Conservation (phyloP, 305 asterid genomes). For the Fraxinus floribunda region DNA sequence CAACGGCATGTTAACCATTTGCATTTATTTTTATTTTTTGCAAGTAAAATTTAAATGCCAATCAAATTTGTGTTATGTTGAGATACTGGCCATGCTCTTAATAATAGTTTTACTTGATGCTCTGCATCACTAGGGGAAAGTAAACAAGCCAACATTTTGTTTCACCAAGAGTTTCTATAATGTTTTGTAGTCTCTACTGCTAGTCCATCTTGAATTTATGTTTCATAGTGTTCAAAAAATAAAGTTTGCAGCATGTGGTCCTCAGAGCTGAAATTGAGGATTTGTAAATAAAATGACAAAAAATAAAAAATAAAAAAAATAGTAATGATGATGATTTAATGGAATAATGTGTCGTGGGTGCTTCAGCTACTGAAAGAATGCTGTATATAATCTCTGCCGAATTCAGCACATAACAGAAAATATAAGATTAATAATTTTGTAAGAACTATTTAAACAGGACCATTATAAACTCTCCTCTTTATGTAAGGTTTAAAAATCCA, state of each 20-base stretch:
- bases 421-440: neutral
- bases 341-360: neutral
- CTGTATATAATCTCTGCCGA: neutral
- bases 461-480: neutral
- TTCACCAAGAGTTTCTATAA: neutral
- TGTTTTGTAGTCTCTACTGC: constrained; percentile 1
- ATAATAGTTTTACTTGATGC: neutral
- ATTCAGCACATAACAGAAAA: neutral
- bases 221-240: neutral
- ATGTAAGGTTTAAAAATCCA: neutral
- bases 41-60: too few relatives aligned
- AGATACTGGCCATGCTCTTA: neutral
- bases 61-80: neutral
- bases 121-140: neutral
- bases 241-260: neutral
- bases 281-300: neutral
- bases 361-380: neutral
- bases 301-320: neutral
- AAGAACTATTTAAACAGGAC: neutral
- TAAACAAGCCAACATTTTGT: neutral
- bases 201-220: neutral
- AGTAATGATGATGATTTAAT: neutral
- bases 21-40: too few relatives aligned
- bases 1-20: too few relatives aligned
- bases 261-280: neutral